Percentiles rank a stretch among this genome's conserved stretches.
phyloP scores from a whole-genome alignment of 495 filamentous ascomycete genomes.

The Xylaria acuta region DNA sequence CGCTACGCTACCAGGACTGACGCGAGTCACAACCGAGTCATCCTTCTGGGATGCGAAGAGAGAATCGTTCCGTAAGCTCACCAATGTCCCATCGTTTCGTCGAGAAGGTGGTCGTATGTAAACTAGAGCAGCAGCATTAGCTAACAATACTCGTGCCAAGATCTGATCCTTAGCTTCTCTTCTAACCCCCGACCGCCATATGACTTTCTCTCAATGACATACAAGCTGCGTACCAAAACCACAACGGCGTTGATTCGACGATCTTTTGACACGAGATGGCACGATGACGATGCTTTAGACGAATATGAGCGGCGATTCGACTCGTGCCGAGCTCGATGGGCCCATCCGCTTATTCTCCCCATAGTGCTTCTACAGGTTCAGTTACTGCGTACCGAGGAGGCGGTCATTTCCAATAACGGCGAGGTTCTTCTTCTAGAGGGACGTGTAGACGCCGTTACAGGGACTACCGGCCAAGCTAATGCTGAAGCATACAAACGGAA shows the following conservation, averaged over 20 bases:
- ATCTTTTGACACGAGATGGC: constrained; percentile 42
- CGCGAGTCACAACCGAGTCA: constrained; percentile 41
- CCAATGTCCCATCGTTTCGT: neutral
- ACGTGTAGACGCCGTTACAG: constrained; percentile 42
- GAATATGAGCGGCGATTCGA: constrained; percentile 44
- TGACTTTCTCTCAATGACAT: constrained; percentile 46
- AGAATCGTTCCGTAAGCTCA: constrained; percentile 38
- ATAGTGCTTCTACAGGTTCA: constrained; percentile 45
- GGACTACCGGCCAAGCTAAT: constrained; percentile 38
- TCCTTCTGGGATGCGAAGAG: constrained; percentile 42
- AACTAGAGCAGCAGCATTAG: constrained; percentile 17
- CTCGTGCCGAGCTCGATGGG: constrained; percentile 41
- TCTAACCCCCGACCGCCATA: constrained; percentile 43
- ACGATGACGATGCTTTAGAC: constrained; percentile 41
- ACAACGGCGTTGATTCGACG: constrained; percentile 41
- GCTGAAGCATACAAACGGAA: constrained; percentile 37
- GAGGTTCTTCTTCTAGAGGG: constrained; percentile 39
- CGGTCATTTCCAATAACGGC: constrained; percentile 39
- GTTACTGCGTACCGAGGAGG: constrained; percentile 41
- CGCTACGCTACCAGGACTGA: constrained; percentile 37
- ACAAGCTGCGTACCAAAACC: constrained; percentile 36
- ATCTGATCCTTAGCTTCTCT: constrained; percentile 44
- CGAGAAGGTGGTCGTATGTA: neutral
- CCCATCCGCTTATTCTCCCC: constrained; percentile 41
- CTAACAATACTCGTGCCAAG: constrained; percentile 25